Evolutionary conservation across 129 eudicot genomes (phyloP).

Genomic region (Tagetes erecta): DNA sequence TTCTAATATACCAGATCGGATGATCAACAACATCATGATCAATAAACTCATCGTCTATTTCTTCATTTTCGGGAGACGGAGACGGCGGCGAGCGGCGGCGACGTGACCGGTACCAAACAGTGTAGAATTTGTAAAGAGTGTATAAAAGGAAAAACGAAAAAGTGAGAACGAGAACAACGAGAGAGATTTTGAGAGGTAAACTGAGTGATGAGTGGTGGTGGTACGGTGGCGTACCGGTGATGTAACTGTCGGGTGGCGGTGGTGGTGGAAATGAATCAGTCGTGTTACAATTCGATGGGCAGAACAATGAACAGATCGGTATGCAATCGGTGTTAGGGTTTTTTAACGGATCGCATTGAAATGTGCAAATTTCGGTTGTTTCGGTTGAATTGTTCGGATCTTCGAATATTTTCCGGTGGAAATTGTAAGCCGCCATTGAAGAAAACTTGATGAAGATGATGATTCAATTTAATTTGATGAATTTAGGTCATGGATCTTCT

Average conservation of each 20-base stretch:
- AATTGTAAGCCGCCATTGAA: slow-evolving; percentile 34
- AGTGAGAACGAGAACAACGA: slow-evolving; percentile 32
- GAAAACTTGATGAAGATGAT: slow-evolving; percentile 18
- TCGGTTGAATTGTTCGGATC: slow-evolving; percentile 10
- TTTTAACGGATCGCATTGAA: slow-evolving; percentile 13
- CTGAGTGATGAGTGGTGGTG: slow-evolving; percentile 32
- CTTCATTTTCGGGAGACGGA: slow-evolving; percentile 27
- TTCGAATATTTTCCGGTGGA: slow-evolving; percentile 37
- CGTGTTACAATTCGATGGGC: slow-evolving; percentile 21
- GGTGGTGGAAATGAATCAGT: slow-evolving; percentile 6
- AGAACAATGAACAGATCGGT: slow-evolving; percentile 9
- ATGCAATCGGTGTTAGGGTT: slow-evolving; percentile 22
- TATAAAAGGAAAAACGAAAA: slow-evolving; percentile 46
- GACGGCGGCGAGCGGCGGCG: slow-evolving; percentile 29
- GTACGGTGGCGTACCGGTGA: not conserved
- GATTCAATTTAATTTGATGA: not conserved
- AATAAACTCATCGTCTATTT: slow-evolving; percentile 35
- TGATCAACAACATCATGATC: slow-evolving; percentile 51
- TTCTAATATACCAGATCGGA: slow-evolving; percentile 61
- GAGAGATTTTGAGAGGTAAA: slow-evolving; percentile 40
- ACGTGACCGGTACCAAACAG: slow-evolving; percentile 37
- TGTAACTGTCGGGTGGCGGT: slow-evolving; percentile 19
- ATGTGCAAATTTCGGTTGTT: not conserved
- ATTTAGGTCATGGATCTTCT: slow-evolving; percentile 13
- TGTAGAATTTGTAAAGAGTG: slow-evolving; percentile 47